phyloP scores from a whole-genome alignment of 2,329 filamentous ascomycete species.

The Ophiocordyceps unilateralis region DNA sequence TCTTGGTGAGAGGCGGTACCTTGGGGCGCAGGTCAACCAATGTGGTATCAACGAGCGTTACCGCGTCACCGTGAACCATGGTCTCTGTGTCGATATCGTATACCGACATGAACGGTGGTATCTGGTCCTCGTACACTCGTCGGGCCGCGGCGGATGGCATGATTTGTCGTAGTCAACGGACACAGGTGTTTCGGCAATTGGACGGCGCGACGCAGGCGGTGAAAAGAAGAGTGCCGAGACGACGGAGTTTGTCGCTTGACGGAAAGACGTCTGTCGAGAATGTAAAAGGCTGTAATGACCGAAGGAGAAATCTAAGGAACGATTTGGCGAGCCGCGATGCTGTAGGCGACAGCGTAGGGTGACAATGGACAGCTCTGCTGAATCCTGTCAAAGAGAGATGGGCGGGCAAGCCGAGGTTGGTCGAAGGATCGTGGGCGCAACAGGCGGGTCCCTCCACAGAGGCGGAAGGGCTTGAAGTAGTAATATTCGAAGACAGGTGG shows the following conservation, averaged over 20 bases:
- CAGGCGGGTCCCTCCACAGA: conserved; percentile 1
- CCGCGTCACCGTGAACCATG: conserved; percentile 33
- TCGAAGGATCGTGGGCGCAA: conserved; percentile 1
- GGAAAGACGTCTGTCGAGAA: not conserved
- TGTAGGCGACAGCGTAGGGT: conserved; percentile 1
- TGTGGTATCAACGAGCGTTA: conserved; percentile 36
- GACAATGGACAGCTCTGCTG: conserved; percentile 33
- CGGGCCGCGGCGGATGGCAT: conserved; percentile 47
- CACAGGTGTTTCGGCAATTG: not conserved
- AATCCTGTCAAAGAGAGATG: conserved; percentile 20
- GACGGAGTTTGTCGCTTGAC: too few relatives aligned
- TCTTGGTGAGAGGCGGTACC: conserved; percentile 19
- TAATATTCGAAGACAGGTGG: conserved; percentile 1
- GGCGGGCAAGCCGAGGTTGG: conserved; percentile 6
- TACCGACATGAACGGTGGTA: conserved; percentile 62
- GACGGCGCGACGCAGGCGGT: not conserved
- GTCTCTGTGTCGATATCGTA: conserved; percentile 46
- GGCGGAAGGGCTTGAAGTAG: conserved; percentile 1
- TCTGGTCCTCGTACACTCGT: conserved; percentile 49
- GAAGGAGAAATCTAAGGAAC: conserved; percentile 5
- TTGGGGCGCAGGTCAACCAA: conserved; percentile 29
- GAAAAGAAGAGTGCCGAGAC: not conserved
- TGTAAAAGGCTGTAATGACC: not conserved
- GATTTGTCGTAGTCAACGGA: conserved; percentile 10
- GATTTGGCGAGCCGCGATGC: conserved; percentile 6